Base-by-base conservation (phyloP, 2,329 filamentous ascomycete genomes). In the Ilyonectria robusta region DNA sequence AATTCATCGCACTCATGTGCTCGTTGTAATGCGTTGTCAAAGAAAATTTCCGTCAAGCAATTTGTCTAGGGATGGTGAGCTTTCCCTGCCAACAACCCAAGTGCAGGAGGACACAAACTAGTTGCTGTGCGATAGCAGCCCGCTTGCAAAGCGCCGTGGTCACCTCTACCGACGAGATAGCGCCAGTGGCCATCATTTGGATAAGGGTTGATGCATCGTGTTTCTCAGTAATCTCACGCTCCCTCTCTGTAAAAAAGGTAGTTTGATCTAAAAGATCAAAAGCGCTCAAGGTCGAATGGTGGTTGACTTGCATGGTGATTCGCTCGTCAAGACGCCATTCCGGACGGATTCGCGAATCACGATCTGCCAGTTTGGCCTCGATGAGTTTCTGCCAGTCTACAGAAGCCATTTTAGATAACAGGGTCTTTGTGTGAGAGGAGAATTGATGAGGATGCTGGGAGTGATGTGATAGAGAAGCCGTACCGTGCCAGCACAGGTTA, bases 81-180 rank as follows among this genome's bases (percentile, higher is more conserved):
- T 11, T 37, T 4, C 35, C 35, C 13, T 37, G 35, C 35, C 35
- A 42, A 29, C 21, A 6, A 56, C 17, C 4, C 17, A 13, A 40
- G 6, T 10, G 17, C 23, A 31, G 13, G 17, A 56, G 55, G 4
- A 3, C 8, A 31, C n/a, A 23, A 57, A 63, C 60, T 9, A 29
- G 44, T 21, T 63, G 60, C 19, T 63, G 60, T 6, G 60, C 60
- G 13, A 63, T 63, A 0, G 60, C 44, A 17, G 60, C 60, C 10
- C 60, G 23, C 47, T 63, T 63, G 10, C 60, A 37, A 46, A 58
- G 57, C 15, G 60, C 60, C 17, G 8, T 44, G 19, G 44, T 35
- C 5, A 63, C 23, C 7, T 35, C 10, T 3, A 57, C 8, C 4
- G 60, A 29, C 11, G 44, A 50, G 17, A 58, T 9, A 9, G 51